These are phyloP conservation scores for Aspergillus oerlinghausenensis DNA, from an alignment of 2,329 filamentous ascomycete genomes.

Conservation along the genomic window DNA sequence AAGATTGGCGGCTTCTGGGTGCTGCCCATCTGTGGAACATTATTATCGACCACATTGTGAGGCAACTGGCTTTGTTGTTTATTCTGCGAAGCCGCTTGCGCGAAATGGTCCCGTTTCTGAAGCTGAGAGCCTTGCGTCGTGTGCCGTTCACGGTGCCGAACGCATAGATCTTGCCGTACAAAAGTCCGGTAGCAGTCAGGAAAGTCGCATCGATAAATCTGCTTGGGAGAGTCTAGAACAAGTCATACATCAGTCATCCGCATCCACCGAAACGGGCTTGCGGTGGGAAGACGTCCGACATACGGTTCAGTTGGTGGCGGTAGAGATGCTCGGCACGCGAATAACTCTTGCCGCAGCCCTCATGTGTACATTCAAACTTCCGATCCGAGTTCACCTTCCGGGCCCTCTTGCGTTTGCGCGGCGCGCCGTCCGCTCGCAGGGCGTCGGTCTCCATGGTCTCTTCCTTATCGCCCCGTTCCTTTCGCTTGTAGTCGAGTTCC, in stretches of 20 bases:
- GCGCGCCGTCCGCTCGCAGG: slow-evolving; percentile 6
- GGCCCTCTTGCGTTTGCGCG: slow-evolving; percentile 28
- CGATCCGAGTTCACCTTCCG: slow-evolving; percentile 45
- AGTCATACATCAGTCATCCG: slow-evolving; percentile 10
- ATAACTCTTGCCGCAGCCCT: slow-evolving; percentile 77
- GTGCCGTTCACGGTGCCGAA: slow-evolving; percentile 76
- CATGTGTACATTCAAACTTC: slow-evolving; percentile 73
- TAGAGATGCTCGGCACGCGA: slow-evolving; percentile 56
- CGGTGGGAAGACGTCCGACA: slow-evolving; percentile 24
- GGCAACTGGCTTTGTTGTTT: slow-evolving; percentile 14
- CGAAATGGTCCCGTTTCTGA: slow-evolving; percentile 46
- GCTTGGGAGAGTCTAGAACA: slow-evolving; percentile 74
- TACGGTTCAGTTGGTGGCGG: slow-evolving; percentile 80
- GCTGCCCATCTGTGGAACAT: slow-evolving; percentile 13
- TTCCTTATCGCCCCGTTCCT: slow-evolving; percentile 4
- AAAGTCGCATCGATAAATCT: slow-evolving; percentile 91
- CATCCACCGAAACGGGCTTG: slow-evolving; percentile 1
- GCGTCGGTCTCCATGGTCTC: slow-evolving; percentile 10
- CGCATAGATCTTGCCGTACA: slow-evolving; percentile 87
- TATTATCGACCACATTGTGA: slow-evolving; percentile 12
- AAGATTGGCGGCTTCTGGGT: slow-evolving; percentile 4
- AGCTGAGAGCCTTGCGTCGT: slow-evolving; percentile 57
- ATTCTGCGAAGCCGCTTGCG: slow-evolving; percentile 26
- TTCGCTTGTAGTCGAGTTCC: slow-evolving; percentile 5
- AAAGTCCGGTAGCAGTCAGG: slow-evolving; percentile 86